Evolutionary conservation across 768 basidiomycete species (phyloP), one percentile per base, ranked within the genome.

Genomic region (Russula earlei): DNA sequence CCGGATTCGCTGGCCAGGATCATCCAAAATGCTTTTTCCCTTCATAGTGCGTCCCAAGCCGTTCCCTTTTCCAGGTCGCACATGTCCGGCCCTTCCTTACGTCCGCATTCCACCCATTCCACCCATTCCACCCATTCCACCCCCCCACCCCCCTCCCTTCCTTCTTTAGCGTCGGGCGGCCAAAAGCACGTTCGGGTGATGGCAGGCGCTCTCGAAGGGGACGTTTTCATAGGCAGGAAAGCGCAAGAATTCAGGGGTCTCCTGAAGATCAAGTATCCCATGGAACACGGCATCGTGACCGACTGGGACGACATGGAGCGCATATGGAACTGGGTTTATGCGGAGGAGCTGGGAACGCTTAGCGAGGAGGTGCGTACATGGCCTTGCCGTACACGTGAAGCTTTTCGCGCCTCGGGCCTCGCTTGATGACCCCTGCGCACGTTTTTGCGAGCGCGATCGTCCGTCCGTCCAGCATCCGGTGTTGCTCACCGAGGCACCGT

Each of bases 291-390:
- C 12, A 93, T 99, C 57, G 96, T 99, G 9, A 95, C 90, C 36
- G 91, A 99, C 74, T 99, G 96, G 95, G 96, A 99, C 68, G 96
- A 99, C 67, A 99, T 99, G 96, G 96, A 99, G 70, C 83, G 90
- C 58, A 97, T 99, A 78, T 99, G 96, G 96, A 87, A 80, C 62
- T 94, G 91, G 86, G 88, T 98, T 45, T 99, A 97, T 68, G 85
- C 89, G 20, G 93, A 98, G 68, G 95, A 96, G 67, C 75, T 98
- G 43, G 89, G 91, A 20, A 96, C 94, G 5, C 74, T 97, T 63
- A 94, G 91, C 67, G 96, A 98, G 76, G 95, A 98, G 83, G 95
- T 95, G 60, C 56, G 75, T 64, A 34, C 11, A 5, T n/a, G n/a
- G n/a, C n/a, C n/a, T n/a, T n/a, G n/a, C n/a, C n/a, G n/a, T 10